These are phyloP conservation scores for Gossypium schwendimanii DNA, from an alignment of 441 rosid species.

Conservation along the genomic window DNA sequence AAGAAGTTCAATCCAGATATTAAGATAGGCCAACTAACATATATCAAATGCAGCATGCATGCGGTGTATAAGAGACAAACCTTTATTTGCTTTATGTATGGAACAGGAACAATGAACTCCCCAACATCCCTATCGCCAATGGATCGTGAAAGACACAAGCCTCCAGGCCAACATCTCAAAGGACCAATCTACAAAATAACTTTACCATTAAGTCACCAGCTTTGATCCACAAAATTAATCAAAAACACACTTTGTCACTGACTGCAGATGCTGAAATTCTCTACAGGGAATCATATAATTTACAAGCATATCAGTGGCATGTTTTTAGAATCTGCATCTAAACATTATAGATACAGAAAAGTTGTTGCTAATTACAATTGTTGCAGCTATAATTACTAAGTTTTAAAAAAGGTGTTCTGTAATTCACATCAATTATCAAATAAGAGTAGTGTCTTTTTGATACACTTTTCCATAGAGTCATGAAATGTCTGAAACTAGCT, in stretches of 20 bases:
- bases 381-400: not conserved
- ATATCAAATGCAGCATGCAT: not conserved
- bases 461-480: not conserved
- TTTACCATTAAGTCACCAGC: conserved; percentile 24
- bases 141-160: conserved; percentile 96
- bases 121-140: conserved; percentile 97
- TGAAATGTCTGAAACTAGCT: not conserved
- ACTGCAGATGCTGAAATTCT: not conserved
- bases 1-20: conserved; percentile 2
- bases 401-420: not conserved
- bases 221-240: conserved; percentile 11
- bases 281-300: not conserved
- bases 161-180: conserved; percentile 99
- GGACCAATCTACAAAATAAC: conserved; percentile 79
- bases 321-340: not conserved
- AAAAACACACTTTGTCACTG: not conserved
- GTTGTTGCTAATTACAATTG: not conserved
- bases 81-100: conserved; percentile 97
- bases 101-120: conserved; percentile 94
- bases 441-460: not conserved
- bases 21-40: not conserved
- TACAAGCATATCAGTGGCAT: not conserved
- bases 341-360: not conserved
- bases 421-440: not conserved
- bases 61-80: conserved; percentile 31